A percentile compares a stretch with the other conserved stretches of the same genome.
Evolutionary conservation across 2,329 filamentous ascomycete genomes (phyloP).

Genomic region (Parastagonospora nodorum): DNA sequence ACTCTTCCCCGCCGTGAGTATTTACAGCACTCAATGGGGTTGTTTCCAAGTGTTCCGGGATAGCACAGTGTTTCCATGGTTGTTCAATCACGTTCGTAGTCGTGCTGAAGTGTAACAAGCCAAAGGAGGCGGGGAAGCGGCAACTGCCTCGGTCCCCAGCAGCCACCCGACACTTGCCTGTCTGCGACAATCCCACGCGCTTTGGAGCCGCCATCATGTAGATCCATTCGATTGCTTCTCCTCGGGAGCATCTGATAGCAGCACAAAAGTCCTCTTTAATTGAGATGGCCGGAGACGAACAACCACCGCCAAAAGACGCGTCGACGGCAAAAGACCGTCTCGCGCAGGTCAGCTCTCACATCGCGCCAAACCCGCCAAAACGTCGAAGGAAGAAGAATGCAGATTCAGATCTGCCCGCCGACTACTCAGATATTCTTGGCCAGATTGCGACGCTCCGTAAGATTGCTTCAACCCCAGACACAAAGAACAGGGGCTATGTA

Average conservation of each 20-base stretch:
- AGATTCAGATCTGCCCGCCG: slow-evolving; percentile 57
- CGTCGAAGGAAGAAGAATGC: slow-evolving; percentile 42
- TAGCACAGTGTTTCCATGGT: no score
- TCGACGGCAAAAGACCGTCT: slow-evolving; percentile 51
- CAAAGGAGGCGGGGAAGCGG: no score
- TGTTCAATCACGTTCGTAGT: no score
- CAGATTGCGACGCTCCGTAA: slow-evolving; percentile 59
- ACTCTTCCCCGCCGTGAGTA: no score
- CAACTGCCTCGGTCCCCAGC: no score
- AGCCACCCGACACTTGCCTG: no score
- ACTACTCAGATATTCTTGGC: slow-evolving; percentile 66
- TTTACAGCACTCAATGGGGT: no score
- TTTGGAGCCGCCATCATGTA: no score
- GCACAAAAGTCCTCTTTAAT: neutral
- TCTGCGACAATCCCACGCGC: no score
- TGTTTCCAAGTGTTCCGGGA: no score
- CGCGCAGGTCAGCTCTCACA: slow-evolving; percentile 54
- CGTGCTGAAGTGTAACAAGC: no score
- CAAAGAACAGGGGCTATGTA: slow-evolving; percentile 62
- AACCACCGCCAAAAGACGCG: slow-evolving; percentile 19
- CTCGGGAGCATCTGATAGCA: neutral
- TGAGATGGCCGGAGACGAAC: slow-evolving; percentile 32
- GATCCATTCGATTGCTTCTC: neutral
- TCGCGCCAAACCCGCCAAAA: slow-evolving; percentile 45
- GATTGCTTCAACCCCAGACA: slow-evolving; percentile 61